phyloP scores from a whole-genome alignment of 1,284 basidiomycete genomes.

The Ustilago nuda region DNA sequence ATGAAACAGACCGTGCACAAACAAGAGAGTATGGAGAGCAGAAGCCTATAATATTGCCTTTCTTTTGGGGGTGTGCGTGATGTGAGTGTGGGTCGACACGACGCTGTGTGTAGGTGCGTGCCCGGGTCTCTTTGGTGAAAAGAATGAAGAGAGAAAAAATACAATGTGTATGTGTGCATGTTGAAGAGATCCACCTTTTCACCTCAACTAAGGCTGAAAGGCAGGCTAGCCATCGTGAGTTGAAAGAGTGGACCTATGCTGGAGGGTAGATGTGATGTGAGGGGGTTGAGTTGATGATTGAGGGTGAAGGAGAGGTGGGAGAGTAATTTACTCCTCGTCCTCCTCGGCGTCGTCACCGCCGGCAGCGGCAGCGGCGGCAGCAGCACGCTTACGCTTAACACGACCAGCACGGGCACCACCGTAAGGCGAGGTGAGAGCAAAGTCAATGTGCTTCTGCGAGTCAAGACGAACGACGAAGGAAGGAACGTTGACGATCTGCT shows the following conservation, averaged over 20 bases:
- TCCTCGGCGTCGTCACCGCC: slow-evolving; percentile 88
- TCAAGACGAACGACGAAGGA: slow-evolving; percentile 90
- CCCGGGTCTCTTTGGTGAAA: slow-evolving; percentile 21
- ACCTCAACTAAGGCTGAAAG: slow-evolving; percentile 30
- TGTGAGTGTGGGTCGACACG: slow-evolving; percentile 14
- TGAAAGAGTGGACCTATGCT: slow-evolving; percentile 11
- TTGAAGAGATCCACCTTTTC: not conserved
- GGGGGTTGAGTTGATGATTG: not conserved
- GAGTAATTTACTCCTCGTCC: slow-evolving; percentile 59
- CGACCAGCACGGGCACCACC: slow-evolving; percentile 96
- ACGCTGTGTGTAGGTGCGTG: slow-evolving; percentile 3
- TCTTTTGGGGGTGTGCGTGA: slow-evolving; percentile 26
- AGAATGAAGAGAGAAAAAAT: slow-evolving; percentile 24
- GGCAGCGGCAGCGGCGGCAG: slow-evolving; percentile 90
- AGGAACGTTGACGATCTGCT: slow-evolving; percentile 99
- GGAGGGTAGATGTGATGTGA: not conserved
- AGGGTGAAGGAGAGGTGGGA: not conserved
- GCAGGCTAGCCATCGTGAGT: slow-evolving; percentile 18
- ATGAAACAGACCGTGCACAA: not conserved
- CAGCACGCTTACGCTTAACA: slow-evolving; percentile 98
- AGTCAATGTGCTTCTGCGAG: slow-evolving; percentile 88
- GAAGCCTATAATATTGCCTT: slow-evolving; percentile 40
- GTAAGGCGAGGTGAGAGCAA: slow-evolving; percentile 95
- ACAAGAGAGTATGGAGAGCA: slow-evolving; percentile 18
- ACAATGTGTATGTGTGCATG: slow-evolving; percentile 26